A percentile compares a stretch with the other conserved stretches of the same genome.
Conservation (phyloP, 768 basidiomycete species). For the Stropharia rugosoannulata region DNA sequence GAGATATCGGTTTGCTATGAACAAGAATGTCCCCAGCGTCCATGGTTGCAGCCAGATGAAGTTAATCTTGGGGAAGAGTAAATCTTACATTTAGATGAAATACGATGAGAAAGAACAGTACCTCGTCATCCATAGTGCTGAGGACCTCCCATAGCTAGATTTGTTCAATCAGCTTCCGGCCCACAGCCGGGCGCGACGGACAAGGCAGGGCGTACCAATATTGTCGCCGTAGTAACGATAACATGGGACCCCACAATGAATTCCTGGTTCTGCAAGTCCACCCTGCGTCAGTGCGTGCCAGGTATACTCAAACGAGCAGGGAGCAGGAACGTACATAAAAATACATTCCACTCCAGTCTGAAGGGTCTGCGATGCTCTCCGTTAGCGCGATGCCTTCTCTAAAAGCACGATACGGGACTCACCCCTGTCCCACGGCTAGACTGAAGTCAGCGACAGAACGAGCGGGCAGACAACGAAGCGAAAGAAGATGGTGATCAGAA, state of each 20-base stretch:
- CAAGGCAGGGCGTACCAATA: background rate
- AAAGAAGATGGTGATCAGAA: no score
- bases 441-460: no score
- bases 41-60: slow-evolving; percentile 32
- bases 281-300: background rate
- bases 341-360: background rate
- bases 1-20: slow-evolving; percentile 38
- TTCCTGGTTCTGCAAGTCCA: background rate
- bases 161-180: background rate
- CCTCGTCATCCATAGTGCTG: slow-evolving; percentile 4
- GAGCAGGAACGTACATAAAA: background rate
- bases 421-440: no score
- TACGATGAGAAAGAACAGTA: background rate
- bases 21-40: slow-evolving; percentile 29
- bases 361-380: no score
- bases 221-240: background rate
- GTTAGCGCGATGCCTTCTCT: no score
- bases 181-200: background rate
- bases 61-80: slow-evolving; percentile 21
- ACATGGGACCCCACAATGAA: background rate
- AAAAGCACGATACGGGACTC: no score
- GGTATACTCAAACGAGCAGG: background rate
- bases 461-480: no score
- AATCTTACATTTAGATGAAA: background rate
- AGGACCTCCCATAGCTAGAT: background rate